A percentile compares a stretch with the other conserved stretches of the same genome.
phyloP scores from a whole-genome alignment of 2,329 filamentous ascomycete species.

The Coniella lustricola region DNA sequence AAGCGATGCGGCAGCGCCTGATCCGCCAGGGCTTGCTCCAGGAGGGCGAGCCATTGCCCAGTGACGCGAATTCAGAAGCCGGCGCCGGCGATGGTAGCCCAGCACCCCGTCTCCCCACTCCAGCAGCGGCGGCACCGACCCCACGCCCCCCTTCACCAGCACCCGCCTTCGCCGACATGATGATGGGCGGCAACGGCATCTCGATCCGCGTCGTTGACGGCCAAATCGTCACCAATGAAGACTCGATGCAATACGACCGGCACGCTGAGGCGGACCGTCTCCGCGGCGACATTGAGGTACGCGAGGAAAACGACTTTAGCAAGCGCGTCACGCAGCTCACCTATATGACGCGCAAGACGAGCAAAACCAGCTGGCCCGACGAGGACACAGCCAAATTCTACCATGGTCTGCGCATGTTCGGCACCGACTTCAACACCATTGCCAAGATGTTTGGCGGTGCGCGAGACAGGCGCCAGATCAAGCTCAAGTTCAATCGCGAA shows the following conservation, averaged over 20 bases:
- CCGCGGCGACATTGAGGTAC: slow-evolving; percentile 48
- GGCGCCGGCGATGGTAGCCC: background rate
- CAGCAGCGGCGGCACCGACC: slow-evolving; percentile 17
- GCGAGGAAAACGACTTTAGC: slow-evolving; percentile 75
- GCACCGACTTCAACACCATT: slow-evolving; percentile 79
- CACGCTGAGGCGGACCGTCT: slow-evolving; percentile 54
- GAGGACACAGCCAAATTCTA: slow-evolving; percentile 71
- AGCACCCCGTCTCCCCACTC: slow-evolving; percentile 12
- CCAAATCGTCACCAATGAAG: slow-evolving; percentile 63
- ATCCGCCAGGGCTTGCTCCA: slow-evolving; percentile 12
- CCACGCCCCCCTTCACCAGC: slow-evolving; percentile 11
- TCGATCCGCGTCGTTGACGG: slow-evolving; percentile 60
- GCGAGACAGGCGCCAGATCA: slow-evolving; percentile 66
- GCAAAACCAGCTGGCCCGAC: slow-evolving; percentile 64
- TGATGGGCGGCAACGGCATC: slow-evolving; percentile 23
- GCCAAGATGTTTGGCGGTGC: slow-evolving; percentile 61
- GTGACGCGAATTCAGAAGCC: slow-evolving; percentile 15
- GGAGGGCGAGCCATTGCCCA: slow-evolving; percentile 6
- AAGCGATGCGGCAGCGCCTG: slow-evolving; percentile 20
- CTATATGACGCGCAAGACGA: slow-evolving; percentile 55
- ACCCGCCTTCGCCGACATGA: slow-evolving; percentile 8
- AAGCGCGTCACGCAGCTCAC: slow-evolving; percentile 61
- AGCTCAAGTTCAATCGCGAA: slow-evolving; percentile 77
- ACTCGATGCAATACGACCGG: slow-evolving; percentile 60
- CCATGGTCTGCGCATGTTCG: slow-evolving; percentile 66